These are phyloP conservation scores for Fraxinus xanthoxyloides DNA, from an alignment of 305 asterid genomes.

Conservation along the genomic window DNA sequence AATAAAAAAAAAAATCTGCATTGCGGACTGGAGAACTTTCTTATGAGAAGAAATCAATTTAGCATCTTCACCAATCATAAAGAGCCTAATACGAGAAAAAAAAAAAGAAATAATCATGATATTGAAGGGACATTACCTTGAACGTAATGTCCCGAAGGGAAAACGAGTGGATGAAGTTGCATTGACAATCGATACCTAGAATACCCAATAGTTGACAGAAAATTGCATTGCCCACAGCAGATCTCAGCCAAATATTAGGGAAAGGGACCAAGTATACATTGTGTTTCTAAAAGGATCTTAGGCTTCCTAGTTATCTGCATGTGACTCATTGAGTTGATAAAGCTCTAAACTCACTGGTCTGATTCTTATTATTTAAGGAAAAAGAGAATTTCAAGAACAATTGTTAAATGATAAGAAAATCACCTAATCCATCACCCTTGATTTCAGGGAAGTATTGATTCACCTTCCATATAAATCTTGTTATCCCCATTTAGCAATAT, in stretches of 20 bases:
- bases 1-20: neutral
- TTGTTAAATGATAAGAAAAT: neutral
- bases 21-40: neutral
- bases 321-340: neutral
- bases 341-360: neutral
- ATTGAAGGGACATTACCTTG: neutral
- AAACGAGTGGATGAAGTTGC: neutral
- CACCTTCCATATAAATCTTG: slow-evolving; percentile 5
- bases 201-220: slow-evolving; percentile 1
- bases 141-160: neutral
- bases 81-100: neutral
- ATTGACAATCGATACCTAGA: neutral
- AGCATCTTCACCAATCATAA: slow-evolving; percentile 8
- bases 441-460: neutral
- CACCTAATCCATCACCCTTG: slow-evolving; percentile 3
- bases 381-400: neutral
- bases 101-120: slow-evolving; percentile 10
- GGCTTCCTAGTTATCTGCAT: slow-evolving; percentile 1
- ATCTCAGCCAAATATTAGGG: slow-evolving; percentile 2
- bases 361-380: neutral
- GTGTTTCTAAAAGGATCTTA: neutral
- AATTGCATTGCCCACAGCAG: neutral
- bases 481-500: neutral
- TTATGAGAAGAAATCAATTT: neutral
- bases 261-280: neutral